A percentile compares a stretch with the other conserved stretches of the same genome.
These are phyloP conservation scores for Filosporella fistucella DNA, from an alignment of 495 filamentous ascomycete species.

Conservation along the genomic window DNA sequence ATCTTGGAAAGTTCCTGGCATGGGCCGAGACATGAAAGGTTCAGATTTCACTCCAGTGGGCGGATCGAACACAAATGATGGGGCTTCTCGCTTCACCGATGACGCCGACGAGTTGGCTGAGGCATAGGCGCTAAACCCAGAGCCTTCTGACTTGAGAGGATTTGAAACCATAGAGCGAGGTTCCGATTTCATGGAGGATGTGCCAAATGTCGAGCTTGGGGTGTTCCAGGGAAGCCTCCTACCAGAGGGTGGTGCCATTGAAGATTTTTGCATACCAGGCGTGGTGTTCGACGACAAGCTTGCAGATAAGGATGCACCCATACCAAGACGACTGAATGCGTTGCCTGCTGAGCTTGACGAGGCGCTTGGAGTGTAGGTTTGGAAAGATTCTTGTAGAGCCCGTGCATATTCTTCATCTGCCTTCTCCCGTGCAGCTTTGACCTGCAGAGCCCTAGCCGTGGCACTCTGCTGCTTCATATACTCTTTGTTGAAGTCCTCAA, in stretches of 20 bases:
- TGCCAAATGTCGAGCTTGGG: not conserved
- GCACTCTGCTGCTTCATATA: slow-evolving; percentile 31
- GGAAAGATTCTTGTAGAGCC: slow-evolving; percentile 23
- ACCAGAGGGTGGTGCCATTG: not conserved
- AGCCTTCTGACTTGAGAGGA: no score
- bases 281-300: no score
- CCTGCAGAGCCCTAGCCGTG: no score
- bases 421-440: slow-evolving; percentile 34
- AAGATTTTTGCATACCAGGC: no score
- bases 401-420: slow-evolving; percentile 47
- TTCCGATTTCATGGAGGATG: slow-evolving; percentile 1
- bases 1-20: slow-evolving; percentile 14
- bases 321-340: no score
- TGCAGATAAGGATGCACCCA: no score
- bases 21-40: not conserved
- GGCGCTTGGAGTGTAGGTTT: no score
- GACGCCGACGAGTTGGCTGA: no score
- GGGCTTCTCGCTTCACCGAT: not conserved
- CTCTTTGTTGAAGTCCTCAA: slow-evolving; percentile 7
- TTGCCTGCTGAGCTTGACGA: no score
- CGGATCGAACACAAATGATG: not conserved
- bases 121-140: not conserved
- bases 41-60: slow-evolving; percentile 2
- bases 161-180: slow-evolving; percentile 3
- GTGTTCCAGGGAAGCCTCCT: slow-evolving; percentile 3